Conservation (phyloP, 176 grass and related monocot species). For the Eleusine coracana region DNA sequence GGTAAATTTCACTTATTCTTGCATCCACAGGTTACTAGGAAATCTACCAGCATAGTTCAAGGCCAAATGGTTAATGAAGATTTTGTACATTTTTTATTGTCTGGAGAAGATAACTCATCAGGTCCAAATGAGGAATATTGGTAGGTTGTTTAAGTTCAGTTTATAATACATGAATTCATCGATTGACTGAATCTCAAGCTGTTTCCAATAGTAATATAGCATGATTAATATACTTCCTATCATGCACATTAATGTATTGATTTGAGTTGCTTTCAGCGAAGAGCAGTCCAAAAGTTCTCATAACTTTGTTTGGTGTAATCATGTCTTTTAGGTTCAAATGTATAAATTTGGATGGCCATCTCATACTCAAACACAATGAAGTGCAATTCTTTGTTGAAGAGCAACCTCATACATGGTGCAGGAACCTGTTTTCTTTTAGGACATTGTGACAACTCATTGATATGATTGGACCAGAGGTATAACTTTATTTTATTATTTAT, state of each 20-base stretch:
- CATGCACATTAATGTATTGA: not conserved
- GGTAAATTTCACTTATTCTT: too few relatives aligned
- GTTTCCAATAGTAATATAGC: not conserved
- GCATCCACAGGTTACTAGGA: slow-evolving; percentile 87
- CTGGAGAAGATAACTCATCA: slow-evolving; percentile 89
- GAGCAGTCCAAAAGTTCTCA: slow-evolving; percentile 26
- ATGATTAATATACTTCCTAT: slow-evolving; percentile 1
- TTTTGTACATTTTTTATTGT: slow-evolving; percentile 92
- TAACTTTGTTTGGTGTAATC: slow-evolving; percentile 29
- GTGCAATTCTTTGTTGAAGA: slow-evolving; percentile 93
- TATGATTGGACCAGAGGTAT: slow-evolving; percentile 95
- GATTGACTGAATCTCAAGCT: slow-evolving; percentile 10
- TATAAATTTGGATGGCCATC: slow-evolving; percentile 90
- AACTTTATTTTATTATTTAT: slow-evolving; percentile 23
- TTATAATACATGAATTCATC: slow-evolving; percentile 19
- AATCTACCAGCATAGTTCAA: slow-evolving; percentile 83
- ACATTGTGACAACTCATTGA: slow-evolving; percentile 94
- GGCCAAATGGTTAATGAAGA: slow-evolving; percentile 94
- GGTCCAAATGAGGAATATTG: slow-evolving; percentile 76
- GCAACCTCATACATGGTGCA: slow-evolving; percentile 96
- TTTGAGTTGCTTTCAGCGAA: slow-evolving; percentile 9
- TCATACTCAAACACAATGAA: slow-evolving; percentile 82
- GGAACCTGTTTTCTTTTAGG: slow-evolving; percentile 90
- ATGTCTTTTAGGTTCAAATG: slow-evolving; percentile 80
- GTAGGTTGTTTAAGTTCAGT: slow-evolving; percentile 40